phyloP scores from a whole-genome alignment of 306 rosid genomes.

The Sechiopsis laciniata region DNA sequence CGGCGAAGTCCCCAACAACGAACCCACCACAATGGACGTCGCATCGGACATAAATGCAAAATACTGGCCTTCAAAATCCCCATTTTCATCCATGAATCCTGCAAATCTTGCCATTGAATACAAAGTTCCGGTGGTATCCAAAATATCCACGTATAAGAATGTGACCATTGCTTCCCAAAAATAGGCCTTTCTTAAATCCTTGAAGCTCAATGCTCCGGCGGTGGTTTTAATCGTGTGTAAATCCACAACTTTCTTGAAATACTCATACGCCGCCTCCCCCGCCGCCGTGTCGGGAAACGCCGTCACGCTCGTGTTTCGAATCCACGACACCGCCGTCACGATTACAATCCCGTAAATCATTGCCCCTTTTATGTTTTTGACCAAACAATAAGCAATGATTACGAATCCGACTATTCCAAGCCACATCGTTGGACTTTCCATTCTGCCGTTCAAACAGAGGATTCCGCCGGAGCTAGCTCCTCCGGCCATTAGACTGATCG shows the following conservation, averaged over 20 bases:
- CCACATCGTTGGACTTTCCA: slow-evolving; percentile 97
- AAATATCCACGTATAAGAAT: slow-evolving; percentile 74
- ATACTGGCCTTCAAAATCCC: slow-evolving; percentile 82
- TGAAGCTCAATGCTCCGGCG: slow-evolving; percentile 79
- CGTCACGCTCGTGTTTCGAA: slow-evolving; percentile 68
- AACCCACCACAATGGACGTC: slow-evolving; percentile 81
- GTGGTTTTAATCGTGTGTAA: slow-evolving; percentile 63
- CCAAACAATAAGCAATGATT: slow-evolving; percentile 65
- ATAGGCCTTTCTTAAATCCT: slow-evolving; percentile 41
- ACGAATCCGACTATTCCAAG: slow-evolving; percentile 77
- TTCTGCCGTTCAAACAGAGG: slow-evolving; percentile 45
- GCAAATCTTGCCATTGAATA: slow-evolving; percentile 95
- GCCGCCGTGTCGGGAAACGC: slow-evolving; percentile 53
- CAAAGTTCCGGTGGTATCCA: slow-evolving; percentile 81
- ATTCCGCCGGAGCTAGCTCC: slow-evolving; percentile 60
- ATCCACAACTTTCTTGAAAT: slow-evolving; percentile 79
- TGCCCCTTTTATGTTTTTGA: slow-evolving; percentile 72
- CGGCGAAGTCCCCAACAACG: slow-evolving; percentile 76
- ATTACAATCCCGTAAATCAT: slow-evolving; percentile 88
- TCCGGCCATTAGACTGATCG: slow-evolving; percentile 41
- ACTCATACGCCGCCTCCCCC: slow-evolving; percentile 51
- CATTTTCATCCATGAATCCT: slow-evolving; percentile 61
- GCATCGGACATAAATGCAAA: slow-evolving; percentile 98
- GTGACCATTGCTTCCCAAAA: slow-evolving; percentile 92
- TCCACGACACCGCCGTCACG: slow-evolving; percentile 88